Conservation (phyloP, 2,329 filamentous ascomycete species). For the Immersiporthe knoxdaviesiana region DNA sequence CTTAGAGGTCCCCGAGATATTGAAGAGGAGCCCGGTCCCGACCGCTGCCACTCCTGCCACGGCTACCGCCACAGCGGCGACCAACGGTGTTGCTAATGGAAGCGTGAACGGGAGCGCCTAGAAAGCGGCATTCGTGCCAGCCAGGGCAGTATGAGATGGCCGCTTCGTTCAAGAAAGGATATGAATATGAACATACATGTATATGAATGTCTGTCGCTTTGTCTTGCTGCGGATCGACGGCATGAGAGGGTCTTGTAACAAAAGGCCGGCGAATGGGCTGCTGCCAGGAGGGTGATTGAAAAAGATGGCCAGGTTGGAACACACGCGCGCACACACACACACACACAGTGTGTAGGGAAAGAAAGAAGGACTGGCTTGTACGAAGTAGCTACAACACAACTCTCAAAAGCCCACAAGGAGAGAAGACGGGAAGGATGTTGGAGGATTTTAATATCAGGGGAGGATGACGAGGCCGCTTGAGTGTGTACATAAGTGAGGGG, state of each 20-base stretch:
- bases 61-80: not conserved
- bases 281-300: conserved; percentile 1
- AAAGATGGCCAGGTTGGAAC: not conserved
- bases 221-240: not conserved
- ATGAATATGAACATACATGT: too few relatives aligned
- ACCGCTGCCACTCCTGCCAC: not conserved
- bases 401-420: not conserved
- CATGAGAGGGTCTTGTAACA: not conserved
- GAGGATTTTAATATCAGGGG: not conserved
- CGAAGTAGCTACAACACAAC: not conserved
- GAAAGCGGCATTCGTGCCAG: not conserved
- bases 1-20: conserved; percentile 49
- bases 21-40: conserved; percentile 23
- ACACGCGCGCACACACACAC: too few relatives aligned
- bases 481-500: not conserved
- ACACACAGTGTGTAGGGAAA: not conserved
- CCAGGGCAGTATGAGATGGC: not conserved
- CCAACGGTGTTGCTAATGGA: conserved; percentile 7
- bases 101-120: not conserved
- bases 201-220: not conserved
- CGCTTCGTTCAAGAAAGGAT: not conserved
- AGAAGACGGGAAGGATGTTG: not conserved
- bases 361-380: not conserved
- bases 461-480: not conserved
- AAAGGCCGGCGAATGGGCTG: not conserved